Percentiles rank a stretch among this genome's conserved stretches.
Evolutionary conservation across 2,329 filamentous ascomycete species (phyloP).

Genomic region (Apiospora sp.): DNA sequence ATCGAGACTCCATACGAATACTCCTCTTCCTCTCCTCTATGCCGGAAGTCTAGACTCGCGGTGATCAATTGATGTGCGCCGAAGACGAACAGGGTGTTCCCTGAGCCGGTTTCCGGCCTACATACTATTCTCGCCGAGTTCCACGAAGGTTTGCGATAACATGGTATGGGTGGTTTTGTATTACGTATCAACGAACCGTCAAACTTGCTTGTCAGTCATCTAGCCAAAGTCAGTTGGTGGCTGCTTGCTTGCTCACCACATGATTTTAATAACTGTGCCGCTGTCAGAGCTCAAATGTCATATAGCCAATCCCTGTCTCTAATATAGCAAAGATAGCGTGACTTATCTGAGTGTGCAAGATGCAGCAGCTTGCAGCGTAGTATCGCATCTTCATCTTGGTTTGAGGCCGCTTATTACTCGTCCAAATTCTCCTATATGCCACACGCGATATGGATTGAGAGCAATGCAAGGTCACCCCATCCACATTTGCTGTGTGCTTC

Average conservation of each 20-base stretch:
- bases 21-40: no score
- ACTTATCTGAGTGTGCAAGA: neutral
- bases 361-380: constrained; percentile 1
- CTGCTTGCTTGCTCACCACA: neutral
- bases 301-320: neutral
- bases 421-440: constrained; percentile 10
- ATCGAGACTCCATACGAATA: no score
- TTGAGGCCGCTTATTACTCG: neutral
- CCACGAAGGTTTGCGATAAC: neutral
- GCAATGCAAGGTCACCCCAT: neutral
- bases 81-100: neutral
- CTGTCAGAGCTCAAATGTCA: neutral
- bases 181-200: neutral
- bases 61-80: neutral
- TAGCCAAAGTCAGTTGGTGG: neutral
- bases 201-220: neutral
- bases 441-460: neutral
- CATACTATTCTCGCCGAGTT: neutral
- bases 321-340: neutral
- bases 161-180: neutral
- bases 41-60: neutral
- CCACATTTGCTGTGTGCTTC: neutral
- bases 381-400: constrained; percentile 6
- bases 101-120: neutral
- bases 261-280: neutral